Conservation (phyloP, 2,329 filamentous ascomycete species). For the Penicillium polonicum region DNA sequence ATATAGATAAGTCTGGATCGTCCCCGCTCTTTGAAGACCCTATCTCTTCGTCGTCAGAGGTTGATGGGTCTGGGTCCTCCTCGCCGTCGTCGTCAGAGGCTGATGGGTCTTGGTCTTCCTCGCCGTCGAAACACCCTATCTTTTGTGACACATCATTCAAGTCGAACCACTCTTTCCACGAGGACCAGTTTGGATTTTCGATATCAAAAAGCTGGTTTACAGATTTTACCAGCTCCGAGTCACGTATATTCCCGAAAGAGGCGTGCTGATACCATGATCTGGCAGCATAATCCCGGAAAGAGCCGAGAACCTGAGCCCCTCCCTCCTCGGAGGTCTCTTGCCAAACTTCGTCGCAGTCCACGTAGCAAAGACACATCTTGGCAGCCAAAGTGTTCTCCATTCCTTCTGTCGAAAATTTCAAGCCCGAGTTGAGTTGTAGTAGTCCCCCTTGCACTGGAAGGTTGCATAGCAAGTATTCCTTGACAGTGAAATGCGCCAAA, state of each 20-base stretch:
- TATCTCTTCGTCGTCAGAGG: too few species aligned
- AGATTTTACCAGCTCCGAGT: neutral
- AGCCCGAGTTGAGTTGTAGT: too few species aligned
- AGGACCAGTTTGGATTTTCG: neutral
- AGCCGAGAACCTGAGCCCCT: neutral
- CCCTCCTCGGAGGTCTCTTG: neutral
- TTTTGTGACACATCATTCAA: neutral
- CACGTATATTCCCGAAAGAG: neutral
- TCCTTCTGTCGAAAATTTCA: too few species aligned
- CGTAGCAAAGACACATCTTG: too few species aligned
- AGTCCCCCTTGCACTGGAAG: too few species aligned
- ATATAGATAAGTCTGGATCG: neutral
- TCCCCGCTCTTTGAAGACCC: neutral
- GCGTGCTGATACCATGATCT: constrained; percentile 3
- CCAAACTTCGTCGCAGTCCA: neutral
- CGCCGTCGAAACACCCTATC: neutral
- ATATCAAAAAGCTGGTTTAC: constrained; percentile 4
- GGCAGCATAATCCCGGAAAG: constrained; percentile 4
- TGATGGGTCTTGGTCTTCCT: too few species aligned
- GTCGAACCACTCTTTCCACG: constrained; percentile 7
- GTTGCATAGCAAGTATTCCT: too few species aligned
- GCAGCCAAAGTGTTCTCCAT: too few species aligned
- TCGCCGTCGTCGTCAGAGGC: neutral
- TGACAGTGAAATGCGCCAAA: too few species aligned
- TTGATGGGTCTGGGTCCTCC: too few species aligned